These are phyloP conservation scores for Sugiyamaella grinbergsii DNA, from an alignment of 1,139 yeast genomes.

Conservation along the genomic window DNA sequence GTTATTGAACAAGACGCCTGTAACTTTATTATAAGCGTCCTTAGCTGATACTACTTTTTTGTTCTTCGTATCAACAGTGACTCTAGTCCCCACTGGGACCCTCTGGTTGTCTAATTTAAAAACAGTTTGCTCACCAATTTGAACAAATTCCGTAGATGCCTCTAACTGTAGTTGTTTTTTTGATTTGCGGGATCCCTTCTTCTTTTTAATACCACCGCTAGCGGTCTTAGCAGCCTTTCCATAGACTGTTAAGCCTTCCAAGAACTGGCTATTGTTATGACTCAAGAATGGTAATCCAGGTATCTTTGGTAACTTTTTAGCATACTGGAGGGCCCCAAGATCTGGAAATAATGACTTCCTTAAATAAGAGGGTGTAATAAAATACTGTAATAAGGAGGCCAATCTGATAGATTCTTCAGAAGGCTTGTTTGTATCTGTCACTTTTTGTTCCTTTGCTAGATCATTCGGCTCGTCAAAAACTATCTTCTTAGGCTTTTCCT, in stretches of 20 bases:
- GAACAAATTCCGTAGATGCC: conserved; percentile 64
- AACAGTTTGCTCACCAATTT: conserved; percentile 63
- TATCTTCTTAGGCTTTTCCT: conserved; percentile 31
- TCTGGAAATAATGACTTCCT: conserved; percentile 62
- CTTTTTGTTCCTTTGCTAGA: conserved; percentile 24
- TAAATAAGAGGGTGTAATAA: conserved; percentile 84
- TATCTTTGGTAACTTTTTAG: conserved; percentile 68
- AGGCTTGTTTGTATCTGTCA: conserved; percentile 25
- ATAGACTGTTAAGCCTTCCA: conserved; percentile 72
- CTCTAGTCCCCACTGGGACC: conserved; percentile 77
- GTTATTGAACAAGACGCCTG: conserved; percentile 9
- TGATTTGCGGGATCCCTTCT: conserved; percentile 38
- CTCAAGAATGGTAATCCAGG: conserved; percentile 75
- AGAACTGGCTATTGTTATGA: conserved; percentile 42
- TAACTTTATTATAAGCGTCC: conserved; percentile 54
- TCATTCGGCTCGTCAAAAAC: conserved; percentile 34
- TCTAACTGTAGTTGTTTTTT: conserved; percentile 33
- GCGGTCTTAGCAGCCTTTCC: conserved; percentile 36
- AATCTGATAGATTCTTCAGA: conserved; percentile 53
- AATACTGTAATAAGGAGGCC: conserved; percentile 75
- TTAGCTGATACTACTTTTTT: conserved; percentile 68
- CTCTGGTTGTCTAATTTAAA: conserved; percentile 53
- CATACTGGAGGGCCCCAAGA: conserved; percentile 58
- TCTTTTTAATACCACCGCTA: conserved; percentile 42
- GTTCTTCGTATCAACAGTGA: conserved; percentile 69